These are phyloP conservation scores for Erigeron canadensis DNA, from an alignment of 129 eudicot genomes.

Conservation along the genomic window DNA sequence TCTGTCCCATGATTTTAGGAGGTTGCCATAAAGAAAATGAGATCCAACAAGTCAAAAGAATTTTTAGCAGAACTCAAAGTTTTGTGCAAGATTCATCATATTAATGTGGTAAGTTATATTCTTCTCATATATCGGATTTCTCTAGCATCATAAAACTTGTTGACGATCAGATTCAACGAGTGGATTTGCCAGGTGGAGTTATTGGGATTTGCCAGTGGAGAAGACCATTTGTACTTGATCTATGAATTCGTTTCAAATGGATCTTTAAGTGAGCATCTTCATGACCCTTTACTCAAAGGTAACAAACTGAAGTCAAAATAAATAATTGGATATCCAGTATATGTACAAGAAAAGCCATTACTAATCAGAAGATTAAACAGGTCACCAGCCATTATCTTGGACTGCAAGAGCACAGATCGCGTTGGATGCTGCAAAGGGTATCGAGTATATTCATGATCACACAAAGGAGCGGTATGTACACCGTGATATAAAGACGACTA, in stretches of 20 bases:
- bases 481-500: slow-evolving; percentile 80
- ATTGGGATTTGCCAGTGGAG: slow-evolving; percentile 81
- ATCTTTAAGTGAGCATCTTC: slow-evolving; percentile 76
- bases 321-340: background rate
- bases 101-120: slow-evolving; percentile 66
- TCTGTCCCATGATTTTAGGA: slow-evolving; percentile 40
- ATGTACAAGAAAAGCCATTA: background rate
- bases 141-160: slow-evolving; percentile 1
- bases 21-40: slow-evolving; percentile 85
- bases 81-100: slow-evolving; percentile 80
- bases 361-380: slow-evolving; percentile 35
- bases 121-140: background rate
- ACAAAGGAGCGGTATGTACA: slow-evolving; percentile 81
- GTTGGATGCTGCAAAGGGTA: slow-evolving; percentile 83
- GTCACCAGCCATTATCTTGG: slow-evolving; percentile 87
- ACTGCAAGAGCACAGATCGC: slow-evolving; percentile 77
- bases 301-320: background rate
- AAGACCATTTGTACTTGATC: slow-evolving; percentile 75
- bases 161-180: background rate
- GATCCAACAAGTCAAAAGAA: slow-evolving; percentile 79
- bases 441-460: slow-evolving; percentile 84
- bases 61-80: slow-evolving; percentile 81
- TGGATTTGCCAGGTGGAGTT: slow-evolving; percentile 59
- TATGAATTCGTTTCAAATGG: slow-evolving; percentile 75
- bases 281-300: slow-evolving; percentile 84